Evolutionary conservation across 2,329 filamentous ascomycete genomes (phyloP), one percentile per base, ranked within the genome.

Genomic region (Mycocentrospora acerina): DNA sequence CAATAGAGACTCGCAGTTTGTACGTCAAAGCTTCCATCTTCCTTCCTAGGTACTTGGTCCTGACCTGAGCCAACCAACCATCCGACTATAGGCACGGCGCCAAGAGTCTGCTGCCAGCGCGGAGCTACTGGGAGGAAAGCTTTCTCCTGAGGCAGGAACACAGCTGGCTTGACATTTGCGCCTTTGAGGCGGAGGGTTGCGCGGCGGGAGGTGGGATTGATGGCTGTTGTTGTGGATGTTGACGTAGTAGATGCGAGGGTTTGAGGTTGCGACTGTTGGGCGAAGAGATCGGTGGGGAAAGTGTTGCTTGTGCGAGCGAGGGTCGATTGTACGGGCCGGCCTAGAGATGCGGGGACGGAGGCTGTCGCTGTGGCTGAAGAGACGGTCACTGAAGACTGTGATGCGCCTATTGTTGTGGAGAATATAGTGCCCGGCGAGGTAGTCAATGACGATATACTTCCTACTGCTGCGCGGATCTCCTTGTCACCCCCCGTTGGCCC

Each of bases 11-110:
- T 78, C 6, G 80, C 80, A 30, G 71, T 73, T 28, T 80, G 79
- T 74, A 83, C 86, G 66, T 96, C 90, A 54, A 95, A 90, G 28
- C 81, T 82, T 40, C 87, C 88, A 29, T 78, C 74, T 36, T 89
- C 85, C 36, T 77, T 84, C 28, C 85, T 76, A 7, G 88, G 88
- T 26, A 91, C 81, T 60, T 85, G 78, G 59, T 82, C 82, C 14
- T 72, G 69, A 7, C 68, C 68, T 7, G 64, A 66, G 6, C 72
- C 71, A 32, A 76, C 56, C 24, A 73, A 63, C 43, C 60, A 66
- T 4, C 62, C 65, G 27, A 69, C 69, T 72, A 82, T 48, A 71
- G 75, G 70, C 77, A 83, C 71, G 24, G 56, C 67, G 53, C 42
- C 69, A 55, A 53, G 66, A 44, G 61, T 64, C 34, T 66, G 66